Evolutionary conservation across 805 yeast genomes (phyloP).

Genomic region (Lipomyces mesembrius): DNA sequence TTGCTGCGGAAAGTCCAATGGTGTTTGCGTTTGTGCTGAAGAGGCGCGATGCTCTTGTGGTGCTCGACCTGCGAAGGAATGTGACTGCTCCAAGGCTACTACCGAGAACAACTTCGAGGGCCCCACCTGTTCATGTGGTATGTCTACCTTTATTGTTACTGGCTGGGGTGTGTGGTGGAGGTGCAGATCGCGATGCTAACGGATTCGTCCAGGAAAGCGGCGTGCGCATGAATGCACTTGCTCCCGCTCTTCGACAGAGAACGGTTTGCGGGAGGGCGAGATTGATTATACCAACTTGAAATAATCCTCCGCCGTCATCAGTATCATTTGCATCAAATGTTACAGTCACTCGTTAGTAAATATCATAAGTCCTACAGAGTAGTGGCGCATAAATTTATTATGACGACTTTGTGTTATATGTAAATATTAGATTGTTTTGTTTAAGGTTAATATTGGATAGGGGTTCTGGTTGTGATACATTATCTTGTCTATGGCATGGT

Average conservation of each 20-base stretch:
- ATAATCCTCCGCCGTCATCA: slow-evolving; percentile 25
- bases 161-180: neutral
- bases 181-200: neutral
- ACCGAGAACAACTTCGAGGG: slow-evolving; percentile 53
- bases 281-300: slow-evolving; percentile 57
- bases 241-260: slow-evolving; percentile 50
- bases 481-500: neutral
- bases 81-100: slow-evolving; percentile 59
- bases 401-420: neutral
- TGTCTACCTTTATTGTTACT: slow-evolving; percentile 6
- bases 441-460: neutral
- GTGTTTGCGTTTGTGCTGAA: slow-evolving; percentile 61
- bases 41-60: slow-evolving; percentile 70
- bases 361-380: neutral
- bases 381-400: neutral
- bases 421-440: neutral
- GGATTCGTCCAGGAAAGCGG: slow-evolving; percentile 47
- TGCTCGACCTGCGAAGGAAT: slow-evolving; percentile 60
- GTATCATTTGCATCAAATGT: neutral
- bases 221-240: slow-evolving; percentile 59
- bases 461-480: neutral
- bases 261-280: slow-evolving; percentile 59
- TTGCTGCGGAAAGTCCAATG: slow-evolving; percentile 51
- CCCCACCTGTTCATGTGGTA: slow-evolving; percentile 63
- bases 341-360: neutral